These are phyloP conservation scores for Thalassia testudinum DNA, from an alignment of 116 monocot species.

Conservation along the genomic window DNA sequence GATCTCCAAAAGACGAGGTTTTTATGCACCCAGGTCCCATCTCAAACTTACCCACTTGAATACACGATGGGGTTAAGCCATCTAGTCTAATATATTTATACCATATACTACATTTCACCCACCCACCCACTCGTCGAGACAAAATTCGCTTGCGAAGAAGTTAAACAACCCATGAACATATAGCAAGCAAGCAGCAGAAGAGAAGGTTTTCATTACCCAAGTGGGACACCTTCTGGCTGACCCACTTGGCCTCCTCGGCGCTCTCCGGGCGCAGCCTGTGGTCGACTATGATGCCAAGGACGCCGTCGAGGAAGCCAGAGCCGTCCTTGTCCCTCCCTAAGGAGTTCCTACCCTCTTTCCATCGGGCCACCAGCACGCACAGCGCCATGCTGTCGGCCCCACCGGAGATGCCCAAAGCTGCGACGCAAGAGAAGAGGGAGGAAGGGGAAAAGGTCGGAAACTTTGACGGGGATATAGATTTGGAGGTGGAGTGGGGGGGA, in stretches of 20 bases:
- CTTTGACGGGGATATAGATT: no score
- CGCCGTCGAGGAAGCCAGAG: conserved; percentile 46
- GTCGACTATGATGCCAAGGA: conserved; percentile 84
- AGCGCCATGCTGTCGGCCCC: conserved; percentile 96
- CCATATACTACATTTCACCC: no score
- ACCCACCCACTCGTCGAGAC: no score
- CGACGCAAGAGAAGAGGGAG: conserved; percentile 3
- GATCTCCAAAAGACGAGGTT: no score
- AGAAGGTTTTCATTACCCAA: no score
- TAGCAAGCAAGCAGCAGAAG: no score
- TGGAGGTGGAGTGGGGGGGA: background rate
- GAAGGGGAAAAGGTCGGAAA: background rate
- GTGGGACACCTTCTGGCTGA: conserved; percentile 35
- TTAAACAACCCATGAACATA: no score
- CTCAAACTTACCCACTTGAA: no score
- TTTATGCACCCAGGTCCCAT: no score
- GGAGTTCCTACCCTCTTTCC: conserved; percentile 34
- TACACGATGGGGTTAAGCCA: no score
- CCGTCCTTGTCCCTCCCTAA: conserved; percentile 6
- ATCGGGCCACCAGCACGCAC: conserved; percentile 58
- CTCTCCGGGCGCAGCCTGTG: conserved; percentile 73
- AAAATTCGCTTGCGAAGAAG: no score
- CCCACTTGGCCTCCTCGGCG: conserved; percentile 58
- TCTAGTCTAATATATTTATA: no score
- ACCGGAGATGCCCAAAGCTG: conserved; percentile 95